A percentile compares a stretch with the other conserved stretches of the same genome.
Evolutionary conservation across 768 basidiomycete genomes (phyloP).

Genomic region (Fomitopsis pulvina): DNA sequence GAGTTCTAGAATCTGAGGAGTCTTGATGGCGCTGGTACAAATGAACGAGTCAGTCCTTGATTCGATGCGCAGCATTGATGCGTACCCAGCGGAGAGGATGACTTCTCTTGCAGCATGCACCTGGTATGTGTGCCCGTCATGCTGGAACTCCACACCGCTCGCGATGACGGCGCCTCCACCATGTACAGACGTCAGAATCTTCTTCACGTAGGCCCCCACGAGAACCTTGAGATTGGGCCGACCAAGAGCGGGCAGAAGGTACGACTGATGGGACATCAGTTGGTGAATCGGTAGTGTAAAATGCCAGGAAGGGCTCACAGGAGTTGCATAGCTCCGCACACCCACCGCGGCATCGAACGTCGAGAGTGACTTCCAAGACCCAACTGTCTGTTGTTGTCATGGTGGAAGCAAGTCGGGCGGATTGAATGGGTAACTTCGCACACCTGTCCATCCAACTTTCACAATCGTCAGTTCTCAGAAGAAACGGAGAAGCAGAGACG

Average conservation of each 20-base stretch:
- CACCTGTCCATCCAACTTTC: constrained; percentile 5
- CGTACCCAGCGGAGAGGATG: constrained; percentile 30
- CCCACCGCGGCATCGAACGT: constrained; percentile 15
- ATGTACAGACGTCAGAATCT: constrained; percentile 9
- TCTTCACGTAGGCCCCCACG: constrained; percentile 14
- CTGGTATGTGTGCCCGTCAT: constrained; percentile 17
- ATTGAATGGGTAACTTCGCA: neutral
- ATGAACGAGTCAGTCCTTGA: neutral
- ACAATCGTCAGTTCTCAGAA: neutral
- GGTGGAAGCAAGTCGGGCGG: neutral
- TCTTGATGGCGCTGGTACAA: constrained; percentile 31
- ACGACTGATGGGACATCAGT: constrained; percentile 1
- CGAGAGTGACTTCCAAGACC: constrained; percentile 5
- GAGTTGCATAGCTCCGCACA: constrained; percentile 19
- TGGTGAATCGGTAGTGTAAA: too few species aligned
- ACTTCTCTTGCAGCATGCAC: constrained; percentile 36
- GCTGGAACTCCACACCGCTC: constrained; percentile 30
- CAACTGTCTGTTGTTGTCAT: neutral
- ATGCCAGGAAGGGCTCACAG: too few species aligned
- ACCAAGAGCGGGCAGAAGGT: constrained; percentile 15
- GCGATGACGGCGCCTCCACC: constrained; percentile 19
- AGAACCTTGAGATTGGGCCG: constrained; percentile 26
- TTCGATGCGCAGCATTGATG: neutral
- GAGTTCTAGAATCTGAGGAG: constrained; percentile 41
- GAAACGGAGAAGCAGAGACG: neutral